Evolutionary conservation across 2,329 filamentous ascomycete species (phyloP).

Genomic region (Elsinoe ampelina): DNA sequence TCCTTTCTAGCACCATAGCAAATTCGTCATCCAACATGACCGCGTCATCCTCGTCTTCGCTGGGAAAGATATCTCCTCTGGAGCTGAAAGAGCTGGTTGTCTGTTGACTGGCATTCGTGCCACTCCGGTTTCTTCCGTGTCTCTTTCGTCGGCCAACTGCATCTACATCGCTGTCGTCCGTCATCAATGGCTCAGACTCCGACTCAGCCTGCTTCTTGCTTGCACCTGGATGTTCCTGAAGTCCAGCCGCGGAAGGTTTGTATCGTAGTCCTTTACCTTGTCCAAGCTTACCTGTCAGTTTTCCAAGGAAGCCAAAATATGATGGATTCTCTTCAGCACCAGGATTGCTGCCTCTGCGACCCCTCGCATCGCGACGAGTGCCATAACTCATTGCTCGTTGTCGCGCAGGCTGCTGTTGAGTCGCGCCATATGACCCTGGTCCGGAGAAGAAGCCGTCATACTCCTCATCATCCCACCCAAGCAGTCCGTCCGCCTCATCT

Average conservation of each 20-base stretch:
- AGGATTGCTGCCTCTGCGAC: constrained; percentile 46
- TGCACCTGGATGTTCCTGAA: constrained; percentile 75
- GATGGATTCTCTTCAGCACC: constrained; percentile 68
- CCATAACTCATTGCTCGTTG: constrained; percentile 88
- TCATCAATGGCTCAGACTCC: constrained; percentile 28
- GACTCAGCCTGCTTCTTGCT: constrained; percentile 47
- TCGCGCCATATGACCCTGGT: constrained; percentile 17
- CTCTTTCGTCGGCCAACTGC: constrained; percentile 19
- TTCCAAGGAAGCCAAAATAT: constrained; percentile 73
- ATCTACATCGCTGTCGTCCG: constrained; percentile 30
- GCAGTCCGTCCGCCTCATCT: constrained; percentile 51
- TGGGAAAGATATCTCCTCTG: constrained; percentile 81
- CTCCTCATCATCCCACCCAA: constrained; percentile 76
- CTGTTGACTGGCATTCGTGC: constrained; percentile 67
- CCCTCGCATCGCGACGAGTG: constrained; percentile 47
- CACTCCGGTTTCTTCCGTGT: constrained; percentile 56
- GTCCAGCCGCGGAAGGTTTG: constrained; percentile 79
- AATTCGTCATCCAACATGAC: constrained; percentile 91
- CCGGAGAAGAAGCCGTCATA: constrained; percentile 71
- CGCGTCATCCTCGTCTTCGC: constrained; percentile 87
- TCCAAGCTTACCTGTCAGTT: constrained; percentile 76
- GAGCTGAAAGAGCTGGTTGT: constrained; percentile 82
- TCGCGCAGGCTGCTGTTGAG: constrained; percentile 52
- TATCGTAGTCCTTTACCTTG: constrained; percentile 65
- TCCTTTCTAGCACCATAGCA: constrained; percentile 67